Evolutionary conservation across 1,284 basidiomycete species (phyloP).

Genomic region (Bondarzewia mesenterica): DNA sequence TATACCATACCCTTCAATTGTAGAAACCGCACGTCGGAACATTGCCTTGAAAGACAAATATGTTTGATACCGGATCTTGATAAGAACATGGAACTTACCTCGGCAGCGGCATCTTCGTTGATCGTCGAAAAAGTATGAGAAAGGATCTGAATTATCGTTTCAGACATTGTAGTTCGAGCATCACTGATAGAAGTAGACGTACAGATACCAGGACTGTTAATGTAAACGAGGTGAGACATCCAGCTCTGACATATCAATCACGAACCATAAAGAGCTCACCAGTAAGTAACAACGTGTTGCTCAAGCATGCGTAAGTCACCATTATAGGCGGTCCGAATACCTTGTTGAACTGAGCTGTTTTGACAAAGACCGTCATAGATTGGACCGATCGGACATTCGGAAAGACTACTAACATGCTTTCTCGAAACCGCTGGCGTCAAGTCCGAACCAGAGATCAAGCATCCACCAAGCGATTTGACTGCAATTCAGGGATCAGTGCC

Average conservation of each 20-base stretch:
- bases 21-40: conserved; percentile 87
- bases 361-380: neutral
- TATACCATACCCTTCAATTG: conserved; percentile 70
- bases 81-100: conserved; percentile 38
- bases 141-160: conserved; percentile 61
- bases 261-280: conserved; percentile 28
- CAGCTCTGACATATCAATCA: neutral
- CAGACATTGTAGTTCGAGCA: conserved; percentile 1
- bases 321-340: conserved; percentile 83
- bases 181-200: conserved; percentile 20
- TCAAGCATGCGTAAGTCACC: conserved; percentile 81
- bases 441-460: conserved; percentile 84
- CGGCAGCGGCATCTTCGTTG: conserved; percentile 85
- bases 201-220: conserved; percentile 68
- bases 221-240: neutral
- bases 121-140: conserved; percentile 91
- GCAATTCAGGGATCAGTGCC: conserved; percentile 5
- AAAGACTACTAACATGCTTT: conserved; percentile 52
- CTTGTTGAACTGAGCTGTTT: conserved; percentile 65
- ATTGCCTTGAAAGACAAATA: conserved; percentile 54
- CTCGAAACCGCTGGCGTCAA: conserved; percentile 81
- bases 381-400: too few species aligned
- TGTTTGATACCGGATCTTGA: neutral
- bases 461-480: conserved; percentile 86
- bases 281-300: conserved; percentile 80